A percentile compares a stretch with the other conserved stretches of the same genome.
Evolutionary conservation across 2,329 filamentous ascomycete genomes (phyloP).

Genomic region (Aureobasidium sp.): DNA sequence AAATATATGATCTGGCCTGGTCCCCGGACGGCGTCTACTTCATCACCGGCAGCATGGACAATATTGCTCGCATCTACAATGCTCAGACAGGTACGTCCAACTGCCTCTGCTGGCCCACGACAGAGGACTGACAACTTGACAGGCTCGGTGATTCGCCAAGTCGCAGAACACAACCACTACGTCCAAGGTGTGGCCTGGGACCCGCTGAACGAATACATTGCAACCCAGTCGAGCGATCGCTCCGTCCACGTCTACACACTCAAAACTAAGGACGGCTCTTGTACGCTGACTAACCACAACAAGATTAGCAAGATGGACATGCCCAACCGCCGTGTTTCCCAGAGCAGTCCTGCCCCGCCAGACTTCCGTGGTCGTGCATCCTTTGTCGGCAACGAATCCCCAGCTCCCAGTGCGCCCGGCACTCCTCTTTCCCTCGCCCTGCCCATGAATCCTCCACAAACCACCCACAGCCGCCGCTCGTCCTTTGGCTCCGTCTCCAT

Average conservation of each 20-base stretch:
- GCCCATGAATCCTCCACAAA: conserved; percentile 92
- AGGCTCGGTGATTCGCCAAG: conserved; percentile 72
- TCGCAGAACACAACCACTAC: conserved; percentile 95
- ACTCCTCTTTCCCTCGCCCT: conserved; percentile 83
- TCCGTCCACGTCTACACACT: conserved; percentile 96
- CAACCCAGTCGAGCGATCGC: conserved; percentile 94
- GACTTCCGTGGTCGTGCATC: conserved; percentile 64
- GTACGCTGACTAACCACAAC: conserved; percentile 68
- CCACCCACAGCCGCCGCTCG: conserved; percentile 87
- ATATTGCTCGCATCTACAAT: conserved; percentile 94
- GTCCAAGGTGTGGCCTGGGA: conserved; percentile 99
- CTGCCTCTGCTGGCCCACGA: neutral
- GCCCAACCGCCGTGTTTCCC: conserved; percentile 82
- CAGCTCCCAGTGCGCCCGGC: conserved; percentile 81
- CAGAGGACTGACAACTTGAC: conserved; percentile 15
- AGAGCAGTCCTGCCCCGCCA: conserved; percentile 82
- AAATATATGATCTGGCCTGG: conserved; percentile 98
- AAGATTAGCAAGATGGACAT: conserved; percentile 88
- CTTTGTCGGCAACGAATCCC: conserved; percentile 63
- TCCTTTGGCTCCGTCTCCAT: conserved; percentile 62
- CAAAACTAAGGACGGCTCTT: conserved; percentile 93
- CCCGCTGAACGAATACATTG: conserved; percentile 94
- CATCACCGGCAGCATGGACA: conserved; percentile 99
- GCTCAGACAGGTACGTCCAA: conserved; percentile 66
- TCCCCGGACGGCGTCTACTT: conserved; percentile 95